Base-by-base conservation (phyloP, 345 rosid genomes). In the Dipteronia sinensis region DNA sequence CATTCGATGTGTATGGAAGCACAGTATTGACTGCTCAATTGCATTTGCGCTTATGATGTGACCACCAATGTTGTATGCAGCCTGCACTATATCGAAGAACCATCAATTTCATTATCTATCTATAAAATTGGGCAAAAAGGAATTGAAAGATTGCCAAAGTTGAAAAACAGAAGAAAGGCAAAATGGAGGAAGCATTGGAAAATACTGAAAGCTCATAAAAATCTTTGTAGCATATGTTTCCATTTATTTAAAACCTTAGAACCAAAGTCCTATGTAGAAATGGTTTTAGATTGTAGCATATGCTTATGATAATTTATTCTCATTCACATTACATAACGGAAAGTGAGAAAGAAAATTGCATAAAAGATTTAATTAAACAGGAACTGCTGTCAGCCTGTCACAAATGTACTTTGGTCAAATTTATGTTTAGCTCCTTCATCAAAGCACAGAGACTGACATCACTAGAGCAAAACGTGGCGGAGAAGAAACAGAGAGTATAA, bases 1-100 rank as follows among this genome's bases (percentile, higher is more conserved):
- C 55, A 77, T 84, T 67, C 98, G 84, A 62, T 90, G 93, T 78
- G 95, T 82, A 11, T 77, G 89, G 80, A 95, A 81, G 82, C 98
- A 80, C 73, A 95, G 88, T 81, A 95, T 87, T 8, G 93, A 90
- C 81, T 90, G 90, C 87, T 95, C 95, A 70, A 95, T 89, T 65
- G 98, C 84, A 84, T 89, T 91, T 82, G 98, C 98, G 61, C 93
- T 93, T 64, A 93, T 79, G 61, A 90, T 81, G 65, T 86, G 92
- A 40, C 97, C 98, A 25, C 93, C 94, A 8, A 95, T 88, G 86
- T 93, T 95, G 81, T 95, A 95, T 17, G 94, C 90, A 84, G 92
- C 93, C 98, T 93, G 95, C 90, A 87, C 91, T 86, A 90, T 58
- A 85, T 78, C 80, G 63, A 83, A 65, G 82, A 78, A 79, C 77